Base-by-base conservation (phyloP, 495 filamentous ascomycete species). In the Aspergillus incahuasiensis region DNA sequence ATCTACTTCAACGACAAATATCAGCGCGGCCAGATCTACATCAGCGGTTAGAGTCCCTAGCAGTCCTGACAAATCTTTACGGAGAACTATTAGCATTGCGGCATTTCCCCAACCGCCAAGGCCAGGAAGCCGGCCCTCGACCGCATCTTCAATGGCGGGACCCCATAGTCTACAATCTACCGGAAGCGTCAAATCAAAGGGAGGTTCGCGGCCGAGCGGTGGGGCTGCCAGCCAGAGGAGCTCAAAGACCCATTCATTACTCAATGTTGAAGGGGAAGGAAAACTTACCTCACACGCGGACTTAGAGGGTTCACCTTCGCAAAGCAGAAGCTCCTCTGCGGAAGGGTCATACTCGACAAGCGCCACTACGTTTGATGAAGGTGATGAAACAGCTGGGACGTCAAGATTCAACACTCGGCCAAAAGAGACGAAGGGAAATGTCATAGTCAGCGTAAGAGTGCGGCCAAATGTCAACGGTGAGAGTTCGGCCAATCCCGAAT, bases 361-460 rank as follows among this genome's bases (percentile, higher is more conserved):
- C 42, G 90, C 87, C 30, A 96, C 91, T 0, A 90, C 87, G 4
- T 91, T 91, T 59, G 91, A 95, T 49, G 91, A 79, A 60, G 70
- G 68, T 53, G 71, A 78, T 46, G 72, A 74, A 43, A 38, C 69
- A 13, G 68, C 71, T 21, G 75, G 79, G 39, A 45, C 51, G 6
- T 56, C 58, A 5, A 74, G 70, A 43, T 55, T 58, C 24, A 54
- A 62, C 42, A 42, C 67, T 20, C 77, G 73, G 42, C 46, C 63
- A 18, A 79, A 78, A 34, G 90, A 97, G 55, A 80, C 76, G 18
- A 97, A 96, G 67, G 94, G 95, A 3, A 97, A 97, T 71, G 94
- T 98, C 25, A 76, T 97, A 56, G 92, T 98, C 56, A 97, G 94
- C 63, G 92, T 98, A 46, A 81, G 94, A 56, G 90, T 97, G 43